Percentiles rank a stretch among this genome's conserved stretches.
Conservation (phyloP, 768 basidiomycete species). For the Serendipita sp. region DNA sequence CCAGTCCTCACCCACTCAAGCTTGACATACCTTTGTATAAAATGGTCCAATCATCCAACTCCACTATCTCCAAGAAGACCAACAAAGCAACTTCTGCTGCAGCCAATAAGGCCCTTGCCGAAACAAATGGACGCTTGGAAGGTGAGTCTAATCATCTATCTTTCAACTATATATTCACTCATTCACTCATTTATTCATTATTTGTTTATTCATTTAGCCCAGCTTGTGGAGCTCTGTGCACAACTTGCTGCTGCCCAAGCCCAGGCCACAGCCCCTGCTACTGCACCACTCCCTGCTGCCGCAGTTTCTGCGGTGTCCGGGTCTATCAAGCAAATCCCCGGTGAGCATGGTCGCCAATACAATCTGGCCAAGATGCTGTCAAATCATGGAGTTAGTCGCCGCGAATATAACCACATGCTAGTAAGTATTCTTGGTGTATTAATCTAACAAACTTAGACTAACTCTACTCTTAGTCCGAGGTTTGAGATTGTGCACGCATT, state of each 20-base stretch:
- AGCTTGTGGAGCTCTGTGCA: not conserved
- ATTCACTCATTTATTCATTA: not conserved
- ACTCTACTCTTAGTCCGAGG: not conserved
- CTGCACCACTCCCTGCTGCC: not conserved
- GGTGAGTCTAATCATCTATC: too few species aligned
- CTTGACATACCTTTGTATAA: too few species aligned
- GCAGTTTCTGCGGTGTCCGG: too few species aligned
- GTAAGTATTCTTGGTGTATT: not conserved
- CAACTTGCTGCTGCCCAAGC: not conserved
- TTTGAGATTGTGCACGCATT: not conserved
- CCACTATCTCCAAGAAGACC: not conserved
- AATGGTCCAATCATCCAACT: not conserved
- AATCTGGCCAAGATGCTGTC: not conserved
- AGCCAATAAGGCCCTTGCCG: not conserved
- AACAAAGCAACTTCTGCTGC: not conserved
- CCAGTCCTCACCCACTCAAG: too few species aligned
- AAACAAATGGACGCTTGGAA: not conserved
- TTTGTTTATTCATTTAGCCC: not conserved
- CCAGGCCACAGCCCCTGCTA: not conserved
- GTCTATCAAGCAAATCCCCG: not conserved
- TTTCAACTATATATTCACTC: not conserved
- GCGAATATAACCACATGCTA: not conserved
- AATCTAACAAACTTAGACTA: not conserved
- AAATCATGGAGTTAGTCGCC: not conserved
- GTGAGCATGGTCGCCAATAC: not conserved